phyloP scores from a whole-genome alignment of 306 rosid species.

The Sicyos baderoa region DNA sequence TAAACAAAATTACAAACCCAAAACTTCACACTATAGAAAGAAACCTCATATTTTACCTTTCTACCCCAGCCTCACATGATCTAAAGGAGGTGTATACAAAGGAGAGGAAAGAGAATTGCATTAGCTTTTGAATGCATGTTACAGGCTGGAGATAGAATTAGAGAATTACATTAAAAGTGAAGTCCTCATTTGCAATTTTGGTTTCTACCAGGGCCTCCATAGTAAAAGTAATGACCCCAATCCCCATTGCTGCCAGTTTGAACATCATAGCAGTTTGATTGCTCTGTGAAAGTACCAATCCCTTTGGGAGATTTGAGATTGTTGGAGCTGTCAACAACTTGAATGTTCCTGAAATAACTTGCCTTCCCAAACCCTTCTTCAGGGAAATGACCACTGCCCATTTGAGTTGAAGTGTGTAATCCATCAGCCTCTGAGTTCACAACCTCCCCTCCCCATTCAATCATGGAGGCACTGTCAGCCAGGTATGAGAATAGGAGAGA shows the following conservation, averaged over 20 bases:
- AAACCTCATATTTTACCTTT: neutral
- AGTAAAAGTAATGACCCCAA: constrained; percentile 97
- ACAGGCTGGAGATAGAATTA: neutral
- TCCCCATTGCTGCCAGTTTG: constrained; percentile 78
- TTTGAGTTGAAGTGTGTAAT: constrained; percentile 81
- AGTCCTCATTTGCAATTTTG: constrained; percentile 49
- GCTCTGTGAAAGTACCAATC: constrained; percentile 76
- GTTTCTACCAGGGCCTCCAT: constrained; percentile 95
- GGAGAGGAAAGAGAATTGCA: constrained; percentile 3
- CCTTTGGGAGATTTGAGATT: constrained; percentile 89
- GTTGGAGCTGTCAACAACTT: constrained; percentile 84
- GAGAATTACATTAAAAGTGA: constrained; percentile 6
- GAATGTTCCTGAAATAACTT: constrained; percentile 86
- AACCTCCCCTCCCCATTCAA: constrained; percentile 99
- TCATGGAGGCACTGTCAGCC: constrained; percentile 92
- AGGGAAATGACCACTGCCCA: constrained; percentile 94
- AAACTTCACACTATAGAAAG: too few species aligned
- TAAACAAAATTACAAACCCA: neutral
- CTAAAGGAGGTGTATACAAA: neutral
- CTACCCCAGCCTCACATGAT: constrained; percentile 1
- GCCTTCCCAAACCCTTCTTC: constrained; percentile 92
- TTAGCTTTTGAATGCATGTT: constrained; percentile 16
- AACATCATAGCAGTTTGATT: constrained; percentile 88
- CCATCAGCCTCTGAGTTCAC: constrained; percentile 79
- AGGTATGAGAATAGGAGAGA: constrained; percentile 87